A percentile compares a stretch with the other conserved stretches of the same genome.
Evolutionary conservation across 2,329 filamentous ascomycete species (phyloP).

Genomic region (Diaporthe velutina): DNA sequence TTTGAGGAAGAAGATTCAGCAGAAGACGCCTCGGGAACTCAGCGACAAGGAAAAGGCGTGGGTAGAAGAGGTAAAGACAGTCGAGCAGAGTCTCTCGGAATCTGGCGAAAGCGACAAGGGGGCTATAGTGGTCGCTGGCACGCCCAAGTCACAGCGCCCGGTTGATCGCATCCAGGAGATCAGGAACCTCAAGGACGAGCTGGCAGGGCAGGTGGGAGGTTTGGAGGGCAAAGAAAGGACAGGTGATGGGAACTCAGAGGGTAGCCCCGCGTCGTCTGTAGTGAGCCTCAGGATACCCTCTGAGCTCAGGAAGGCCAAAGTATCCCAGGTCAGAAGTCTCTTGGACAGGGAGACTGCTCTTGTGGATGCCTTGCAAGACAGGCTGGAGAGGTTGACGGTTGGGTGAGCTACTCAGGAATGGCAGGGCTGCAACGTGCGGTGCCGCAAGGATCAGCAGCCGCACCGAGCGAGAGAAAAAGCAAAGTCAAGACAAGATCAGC

Average conservation of each 20-base stretch:
- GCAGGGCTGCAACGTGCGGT: constrained; percentile 1
- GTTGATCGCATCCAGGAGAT: constrained; percentile 71
- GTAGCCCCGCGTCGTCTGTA: constrained; percentile 48
- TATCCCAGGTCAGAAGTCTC: constrained; percentile 72
- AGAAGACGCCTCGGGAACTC: constrained; percentile 63
- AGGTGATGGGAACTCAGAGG: constrained; percentile 45
- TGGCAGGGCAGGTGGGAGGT: constrained; percentile 64
- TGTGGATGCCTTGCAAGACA: constrained; percentile 74
- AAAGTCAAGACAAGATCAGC: constrained; percentile 29
- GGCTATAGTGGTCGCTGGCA: constrained; percentile 28
- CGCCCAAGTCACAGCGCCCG: constrained; percentile 60
- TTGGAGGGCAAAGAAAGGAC: constrained; percentile 47
- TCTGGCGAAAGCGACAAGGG: constrained; percentile 45
- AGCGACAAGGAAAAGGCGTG: constrained; percentile 73
- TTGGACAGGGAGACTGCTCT: constrained; percentile 76
- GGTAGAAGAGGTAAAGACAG: constrained; percentile 55
- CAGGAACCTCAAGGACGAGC: constrained; percentile 64
- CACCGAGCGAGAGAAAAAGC: constrained; percentile 1
- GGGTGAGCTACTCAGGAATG: constrained; percentile 38
- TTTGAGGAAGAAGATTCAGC: constrained; percentile 64
- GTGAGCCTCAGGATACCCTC: constrained; percentile 66
- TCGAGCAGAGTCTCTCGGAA: constrained; percentile 57
- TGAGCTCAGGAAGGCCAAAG: constrained; percentile 72
- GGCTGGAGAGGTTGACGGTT: constrained; percentile 69
- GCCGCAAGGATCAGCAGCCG: constrained; percentile 27